A percentile compares a stretch with the other conserved stretches of the same genome.
Evolutionary conservation across 176 grass and related monocot genomes (phyloP).

Genomic region (Bonia amplexicaulis): DNA sequence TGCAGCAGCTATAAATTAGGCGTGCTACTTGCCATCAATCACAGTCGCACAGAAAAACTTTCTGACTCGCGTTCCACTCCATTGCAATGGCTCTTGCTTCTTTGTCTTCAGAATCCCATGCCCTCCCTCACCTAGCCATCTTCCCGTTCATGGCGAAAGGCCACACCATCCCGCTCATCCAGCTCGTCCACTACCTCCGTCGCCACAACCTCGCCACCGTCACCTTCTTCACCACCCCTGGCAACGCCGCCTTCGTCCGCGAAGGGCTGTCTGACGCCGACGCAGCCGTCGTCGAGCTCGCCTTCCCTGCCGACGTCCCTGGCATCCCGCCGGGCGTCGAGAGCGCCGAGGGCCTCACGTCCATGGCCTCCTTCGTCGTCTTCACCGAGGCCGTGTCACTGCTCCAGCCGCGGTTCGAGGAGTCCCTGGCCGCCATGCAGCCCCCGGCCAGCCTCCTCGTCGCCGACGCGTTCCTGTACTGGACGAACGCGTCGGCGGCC

Average conservation of each 20-base stretch:
- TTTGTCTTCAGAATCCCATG: neutral
- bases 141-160: constrained; percentile 72
- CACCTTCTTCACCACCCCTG: constrained; percentile 60
- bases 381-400: constrained; percentile 25
- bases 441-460: constrained; percentile 40
- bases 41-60: neutral
- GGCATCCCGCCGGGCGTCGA: constrained; percentile 42
- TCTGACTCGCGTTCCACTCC: neutral
- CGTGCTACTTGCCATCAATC: neutral
- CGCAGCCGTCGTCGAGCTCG: constrained; percentile 39
- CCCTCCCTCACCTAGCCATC: constrained; percentile 46
- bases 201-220: constrained; percentile 42
- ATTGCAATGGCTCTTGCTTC: neutral
- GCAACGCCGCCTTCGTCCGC: constrained; percentile 49
- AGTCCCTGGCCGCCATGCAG: constrained; percentile 7
- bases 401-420: constrained; percentile 40
- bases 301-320: constrained; percentile 29
- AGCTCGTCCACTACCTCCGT: constrained; percentile 48
- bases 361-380: constrained; percentile 35
- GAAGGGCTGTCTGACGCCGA: constrained; percentile 18
- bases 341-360: constrained; percentile 55
- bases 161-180: constrained; percentile 64
- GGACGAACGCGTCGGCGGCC: constrained; percentile 31
- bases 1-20: neutral
- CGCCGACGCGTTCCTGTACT: constrained; percentile 53